Percentiles rank a stretch among this genome's conserved stretches.
Conservation (phyloP, 371 early-diverging fungal species). For the Rhizopus microsporus region DNA sequence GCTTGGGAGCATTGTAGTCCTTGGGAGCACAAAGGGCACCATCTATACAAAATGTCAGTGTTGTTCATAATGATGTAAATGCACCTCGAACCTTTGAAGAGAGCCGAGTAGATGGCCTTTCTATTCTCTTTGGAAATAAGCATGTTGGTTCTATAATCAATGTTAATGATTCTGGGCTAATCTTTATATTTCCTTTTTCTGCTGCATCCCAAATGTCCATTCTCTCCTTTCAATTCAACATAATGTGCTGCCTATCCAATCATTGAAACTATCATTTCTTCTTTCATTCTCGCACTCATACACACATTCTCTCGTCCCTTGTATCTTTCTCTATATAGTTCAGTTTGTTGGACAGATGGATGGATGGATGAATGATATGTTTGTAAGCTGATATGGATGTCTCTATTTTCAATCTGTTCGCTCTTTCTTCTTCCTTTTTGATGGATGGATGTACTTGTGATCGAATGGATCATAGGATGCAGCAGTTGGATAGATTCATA, state of each 20-base stretch:
- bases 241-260: background rate
- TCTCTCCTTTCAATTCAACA: background rate
- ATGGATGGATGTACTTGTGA: background rate
- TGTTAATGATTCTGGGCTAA: background rate
- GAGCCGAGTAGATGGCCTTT: slow-evolving; percentile 92
- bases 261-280: background rate
- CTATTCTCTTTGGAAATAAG: slow-evolving; percentile 96
- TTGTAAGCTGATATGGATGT: background rate
- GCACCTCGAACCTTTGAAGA: slow-evolving; percentile 74
- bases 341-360: slow-evolving; percentile 10
- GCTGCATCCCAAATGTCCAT: slow-evolving; percentile 2
- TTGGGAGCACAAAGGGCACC: slow-evolving; percentile 98
- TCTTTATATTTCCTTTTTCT: background rate
- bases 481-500: slow-evolving; percentile 21
- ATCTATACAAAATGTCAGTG: slow-evolving; percentile 61
- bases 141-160: slow-evolving; percentile 68
- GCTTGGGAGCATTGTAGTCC: slow-evolving; percentile 96
- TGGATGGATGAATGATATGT: slow-evolving; percentile 21
- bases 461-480: background rate
- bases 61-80: background rate
- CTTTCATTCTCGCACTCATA: background rate
- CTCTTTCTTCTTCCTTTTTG: background rate
- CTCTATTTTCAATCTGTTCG: too few relatives aligned
- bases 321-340: background rate
- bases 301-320: background rate